Evolutionary conservation across 352 stramenopile genomes (phyloP).

Genomic region (Phytophthora boehmeriae): DNA sequence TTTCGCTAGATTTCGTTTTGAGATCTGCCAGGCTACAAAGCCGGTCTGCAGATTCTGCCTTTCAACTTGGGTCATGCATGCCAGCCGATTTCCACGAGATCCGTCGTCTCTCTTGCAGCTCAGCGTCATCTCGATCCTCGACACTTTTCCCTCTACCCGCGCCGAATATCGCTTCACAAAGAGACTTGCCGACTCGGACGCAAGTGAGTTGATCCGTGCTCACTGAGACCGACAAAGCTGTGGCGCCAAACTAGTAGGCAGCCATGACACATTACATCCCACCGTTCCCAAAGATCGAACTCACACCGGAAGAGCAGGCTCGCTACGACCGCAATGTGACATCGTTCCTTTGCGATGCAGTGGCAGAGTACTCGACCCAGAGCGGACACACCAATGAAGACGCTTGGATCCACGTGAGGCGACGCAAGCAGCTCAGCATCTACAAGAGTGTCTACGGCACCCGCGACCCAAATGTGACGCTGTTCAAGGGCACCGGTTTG

Average conservation of each 20-base stretch:
- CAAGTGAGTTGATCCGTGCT: conserved; percentile 17
- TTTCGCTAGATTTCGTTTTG: conserved; percentile 32
- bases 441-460: conserved; percentile 55
- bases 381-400: conserved; percentile 38
- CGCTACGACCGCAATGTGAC: conserved; percentile 45
- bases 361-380: conserved; percentile 43
- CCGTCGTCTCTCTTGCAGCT: conserved; percentile 26
- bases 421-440: conserved; percentile 43
- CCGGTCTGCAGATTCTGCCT: conserved; percentile 32
- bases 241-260: not conserved
- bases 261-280: conserved; percentile 37
- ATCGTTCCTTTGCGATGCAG: conserved; percentile 44
- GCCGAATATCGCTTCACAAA: conserved; percentile 35
- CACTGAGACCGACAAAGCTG: conserved; percentile 2
- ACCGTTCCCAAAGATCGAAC: conserved; percentile 41
- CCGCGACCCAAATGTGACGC: conserved; percentile 44
- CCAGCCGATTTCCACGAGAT: conserved; percentile 4
- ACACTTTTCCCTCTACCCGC: not conserved
- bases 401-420: conserved; percentile 49
- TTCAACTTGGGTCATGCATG: conserved; percentile 20
- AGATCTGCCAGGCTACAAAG: conserved; percentile 39
- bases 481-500: conserved; percentile 44
- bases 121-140: conserved; percentile 8
- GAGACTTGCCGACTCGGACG: conserved; percentile 30
- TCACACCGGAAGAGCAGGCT: conserved; percentile 39